These are phyloP conservation scores for Geotrichum histeridarum DNA, from an alignment of 1,139 yeast genomes.

Conservation along the genomic window DNA sequence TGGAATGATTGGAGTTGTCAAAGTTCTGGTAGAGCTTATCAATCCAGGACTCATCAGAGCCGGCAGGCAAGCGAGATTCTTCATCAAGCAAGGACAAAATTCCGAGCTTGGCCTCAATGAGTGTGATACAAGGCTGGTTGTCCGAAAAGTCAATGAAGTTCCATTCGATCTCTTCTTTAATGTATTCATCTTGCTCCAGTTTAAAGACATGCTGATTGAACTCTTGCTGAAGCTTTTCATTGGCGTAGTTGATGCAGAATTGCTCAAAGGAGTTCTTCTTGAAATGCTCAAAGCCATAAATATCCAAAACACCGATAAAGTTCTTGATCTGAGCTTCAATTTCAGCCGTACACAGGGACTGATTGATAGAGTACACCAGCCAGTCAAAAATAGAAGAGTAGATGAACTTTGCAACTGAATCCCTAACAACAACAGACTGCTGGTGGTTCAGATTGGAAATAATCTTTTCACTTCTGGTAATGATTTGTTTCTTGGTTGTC, in stretches of 20 bases:
- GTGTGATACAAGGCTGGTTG: constrained; percentile 93
- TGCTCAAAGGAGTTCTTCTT: constrained; percentile 93
- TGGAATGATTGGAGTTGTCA: constrained; percentile 69
- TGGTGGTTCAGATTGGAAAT: constrained; percentile 74
- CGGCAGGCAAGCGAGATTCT: constrained; percentile 91
- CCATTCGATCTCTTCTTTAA: constrained; percentile 93
- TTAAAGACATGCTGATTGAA: constrained; percentile 96
- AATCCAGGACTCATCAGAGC: constrained; percentile 88
- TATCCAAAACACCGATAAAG: constrained; percentile 95
- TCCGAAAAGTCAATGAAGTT: constrained; percentile 93
- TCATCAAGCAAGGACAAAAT: constrained; percentile 85
- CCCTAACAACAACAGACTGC: constrained; percentile 89
- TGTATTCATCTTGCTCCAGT: constrained; percentile 91
- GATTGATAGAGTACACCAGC: constrained; percentile 80
- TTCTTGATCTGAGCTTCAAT: constrained; percentile 51
- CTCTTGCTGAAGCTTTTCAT: constrained; percentile 95
- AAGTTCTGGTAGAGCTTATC: constrained; percentile 84
- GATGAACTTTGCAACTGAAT: constrained; percentile 90
- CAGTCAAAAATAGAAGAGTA: constrained; percentile 93
- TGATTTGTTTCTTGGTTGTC: constrained; percentile 89
- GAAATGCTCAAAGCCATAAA: constrained; percentile 95
- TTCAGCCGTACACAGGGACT: constrained; percentile 71
- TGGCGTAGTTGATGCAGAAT: constrained; percentile 95
- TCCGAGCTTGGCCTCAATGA: constrained; percentile 87
- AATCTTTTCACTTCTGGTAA: constrained; percentile 89